These are phyloP conservation scores for Globisporangium nodosum DNA, from an alignment of 352 stramenopile species.

Conservation along the genomic window DNA sequence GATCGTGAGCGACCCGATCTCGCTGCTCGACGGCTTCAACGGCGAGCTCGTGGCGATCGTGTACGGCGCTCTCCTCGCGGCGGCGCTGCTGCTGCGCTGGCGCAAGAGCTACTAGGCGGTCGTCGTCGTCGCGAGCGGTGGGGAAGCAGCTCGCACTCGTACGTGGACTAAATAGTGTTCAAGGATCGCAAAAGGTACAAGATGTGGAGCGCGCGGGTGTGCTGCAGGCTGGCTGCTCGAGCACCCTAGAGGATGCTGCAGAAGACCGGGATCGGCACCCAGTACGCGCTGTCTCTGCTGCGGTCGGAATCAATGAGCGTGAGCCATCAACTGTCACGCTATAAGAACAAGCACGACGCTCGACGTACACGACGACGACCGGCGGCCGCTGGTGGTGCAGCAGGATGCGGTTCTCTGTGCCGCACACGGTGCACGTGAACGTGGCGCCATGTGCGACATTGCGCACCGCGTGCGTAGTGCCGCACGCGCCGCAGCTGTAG, in stretches of 20 bases:
- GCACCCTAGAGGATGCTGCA: conserved; percentile 32
- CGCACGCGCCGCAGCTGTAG: conserved; percentile 62
- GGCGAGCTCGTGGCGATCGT: conserved; percentile 45
- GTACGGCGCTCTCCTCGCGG: conserved; percentile 43
- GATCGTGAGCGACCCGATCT: conserved; percentile 64
- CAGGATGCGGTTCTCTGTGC: conserved; percentile 56
- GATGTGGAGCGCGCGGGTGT: not conserved
- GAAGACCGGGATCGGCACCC: conserved; percentile 59
- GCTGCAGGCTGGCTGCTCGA: too few relatives aligned
- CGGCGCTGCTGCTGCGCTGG: conserved; percentile 36
- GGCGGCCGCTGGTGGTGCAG: conserved; percentile 27
- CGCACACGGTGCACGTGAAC: conserved; percentile 59
- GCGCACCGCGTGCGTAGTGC: conserved; percentile 55
- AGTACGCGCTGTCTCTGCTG: conserved; percentile 25
- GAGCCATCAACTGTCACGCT: not conserved
- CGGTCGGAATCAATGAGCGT: not conserved
- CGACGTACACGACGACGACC: conserved; percentile 46
- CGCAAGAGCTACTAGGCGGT: conserved; percentile 16
- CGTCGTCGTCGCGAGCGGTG: not conserved
- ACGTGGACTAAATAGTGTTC: too few relatives aligned
- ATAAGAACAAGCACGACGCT: not conserved
- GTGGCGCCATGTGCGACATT: conserved; percentile 43
- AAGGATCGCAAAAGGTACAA: not conserved
- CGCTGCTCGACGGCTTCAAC: conserved; percentile 58
- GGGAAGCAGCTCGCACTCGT: too few relatives aligned